Conservation (phyloP, 345 rosid genomes). For the Draba incana region DNA sequence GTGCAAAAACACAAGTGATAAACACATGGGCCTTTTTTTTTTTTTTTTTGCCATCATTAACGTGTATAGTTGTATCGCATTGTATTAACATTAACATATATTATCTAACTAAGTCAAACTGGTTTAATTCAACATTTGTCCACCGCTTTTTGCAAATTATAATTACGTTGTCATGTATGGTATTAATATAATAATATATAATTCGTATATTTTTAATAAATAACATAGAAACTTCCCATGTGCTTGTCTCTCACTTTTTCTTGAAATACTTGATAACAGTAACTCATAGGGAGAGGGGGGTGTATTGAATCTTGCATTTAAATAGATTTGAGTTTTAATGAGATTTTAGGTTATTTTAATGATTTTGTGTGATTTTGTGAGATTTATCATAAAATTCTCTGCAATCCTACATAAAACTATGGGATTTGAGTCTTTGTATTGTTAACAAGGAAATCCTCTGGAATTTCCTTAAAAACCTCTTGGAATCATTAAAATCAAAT, state of each 20-base stretch:
- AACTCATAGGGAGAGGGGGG: too few species aligned
- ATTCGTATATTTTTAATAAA: background rate
- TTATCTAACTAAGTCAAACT: slow-evolving; percentile 26
- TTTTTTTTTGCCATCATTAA: too few species aligned
- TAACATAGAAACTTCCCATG: slow-evolving; percentile 34
- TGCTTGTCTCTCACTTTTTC: slow-evolving; percentile 24
- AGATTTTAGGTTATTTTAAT: too few species aligned
- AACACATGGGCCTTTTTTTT: slow-evolving; percentile 27
- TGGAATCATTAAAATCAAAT: too few species aligned
- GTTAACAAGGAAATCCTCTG: too few species aligned
- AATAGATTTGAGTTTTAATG: too few species aligned
- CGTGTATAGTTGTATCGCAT: slow-evolving; percentile 27
- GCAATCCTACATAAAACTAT: too few species aligned
- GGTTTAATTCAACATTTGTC: slow-evolving; percentile 21
- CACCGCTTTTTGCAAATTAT: slow-evolving; percentile 15
- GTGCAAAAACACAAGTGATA: slow-evolving; percentile 21
- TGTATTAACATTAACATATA: background rate
- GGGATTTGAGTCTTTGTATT: too few species aligned
- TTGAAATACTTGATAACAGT: background rate
- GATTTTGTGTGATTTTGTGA: too few species aligned
- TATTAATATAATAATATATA: background rate
- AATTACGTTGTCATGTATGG: background rate
- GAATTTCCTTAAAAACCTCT: too few species aligned
- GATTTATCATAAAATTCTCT: too few species aligned
- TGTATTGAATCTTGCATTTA: too few species aligned